Percentiles rank a stretch among this genome's conserved stretches.
phyloP scores from a whole-genome alignment of 2,329 filamentous ascomycete genomes.

The Fonsecaea erecta region DNA sequence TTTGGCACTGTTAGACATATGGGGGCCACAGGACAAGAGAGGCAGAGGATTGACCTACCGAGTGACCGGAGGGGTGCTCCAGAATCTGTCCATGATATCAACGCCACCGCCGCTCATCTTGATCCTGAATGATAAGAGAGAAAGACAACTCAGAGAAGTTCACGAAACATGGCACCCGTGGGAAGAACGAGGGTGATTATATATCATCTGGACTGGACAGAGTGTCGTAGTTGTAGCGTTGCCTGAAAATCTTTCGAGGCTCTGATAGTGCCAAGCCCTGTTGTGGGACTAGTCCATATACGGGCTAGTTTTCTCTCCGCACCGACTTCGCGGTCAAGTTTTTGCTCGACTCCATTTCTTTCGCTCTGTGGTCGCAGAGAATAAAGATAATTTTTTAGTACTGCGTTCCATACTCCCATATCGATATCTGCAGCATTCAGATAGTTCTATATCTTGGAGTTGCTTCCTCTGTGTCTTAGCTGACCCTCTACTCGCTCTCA shows the following conservation, averaged over 20 bases:
- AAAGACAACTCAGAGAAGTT: slow-evolving; percentile 2
- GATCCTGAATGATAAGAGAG: neutral
- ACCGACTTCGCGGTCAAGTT: slow-evolving; percentile 7
- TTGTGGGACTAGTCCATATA: neutral
- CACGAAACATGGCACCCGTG: slow-evolving; percentile 6
- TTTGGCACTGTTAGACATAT: slow-evolving; percentile 51
- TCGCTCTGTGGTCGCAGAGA: neutral
- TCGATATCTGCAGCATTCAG: neutral
- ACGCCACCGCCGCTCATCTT: slow-evolving; percentile 24
- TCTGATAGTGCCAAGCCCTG: neutral
- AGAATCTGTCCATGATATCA: slow-evolving; percentile 63
- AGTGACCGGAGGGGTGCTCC: slow-evolving; percentile 68
- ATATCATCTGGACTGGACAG: slow-evolving; percentile 5
- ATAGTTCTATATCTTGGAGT: neutral
- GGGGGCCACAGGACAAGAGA: slow-evolving; percentile 23
- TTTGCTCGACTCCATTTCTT: slow-evolving; percentile 16
- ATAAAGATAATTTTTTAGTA: neutral
- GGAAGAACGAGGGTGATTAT: slow-evolving; percentile 12
- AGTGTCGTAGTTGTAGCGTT: slow-evolving; percentile 5
- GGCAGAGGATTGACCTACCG: slow-evolving; percentile 56
- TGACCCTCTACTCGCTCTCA: neutral
- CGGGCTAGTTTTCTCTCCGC: neutral
- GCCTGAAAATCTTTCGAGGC: slow-evolving; percentile 1
- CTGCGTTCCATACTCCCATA: neutral
- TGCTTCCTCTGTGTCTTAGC: neutral